A percentile compares a stretch with the other conserved stretches of the same genome.
Evolutionary conservation across 2,329 filamentous ascomycete genomes (phyloP).

Genomic region (Paraphaeosphaeria sporulosa): DNA sequence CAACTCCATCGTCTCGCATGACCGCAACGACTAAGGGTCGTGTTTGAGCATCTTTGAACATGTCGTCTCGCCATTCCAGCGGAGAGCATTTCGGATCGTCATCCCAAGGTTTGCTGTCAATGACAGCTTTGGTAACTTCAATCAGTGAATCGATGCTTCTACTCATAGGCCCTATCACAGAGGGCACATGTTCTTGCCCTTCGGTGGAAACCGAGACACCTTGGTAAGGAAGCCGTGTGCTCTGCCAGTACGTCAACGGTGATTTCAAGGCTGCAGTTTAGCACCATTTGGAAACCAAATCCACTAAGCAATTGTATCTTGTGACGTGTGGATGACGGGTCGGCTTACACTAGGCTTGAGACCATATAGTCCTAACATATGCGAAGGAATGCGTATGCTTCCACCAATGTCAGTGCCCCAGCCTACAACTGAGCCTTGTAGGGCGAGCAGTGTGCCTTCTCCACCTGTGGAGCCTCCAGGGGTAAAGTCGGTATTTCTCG

Average conservation of each 20-base stretch:
- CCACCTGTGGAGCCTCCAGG: constrained; percentile 67
- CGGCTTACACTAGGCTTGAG: constrained; percentile 55
- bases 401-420: constrained; percentile 68
- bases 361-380: constrained; percentile 66
- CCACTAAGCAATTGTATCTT: not conserved
- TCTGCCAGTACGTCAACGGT: constrained; percentile 49
- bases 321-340: not conserved
- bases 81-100: constrained; percentile 62
- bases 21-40: constrained; percentile 60
- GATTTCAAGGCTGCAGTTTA: not conserved
- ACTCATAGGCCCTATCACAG: constrained; percentile 67
- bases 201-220: constrained; percentile 68
- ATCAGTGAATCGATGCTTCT: constrained; percentile 60
- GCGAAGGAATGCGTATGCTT: constrained; percentile 66
- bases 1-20: constrained; percentile 62
- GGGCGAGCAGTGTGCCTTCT: constrained; percentile 64
- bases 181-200: constrained; percentile 70
- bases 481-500: constrained; percentile 62
- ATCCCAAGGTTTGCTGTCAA: constrained; percentile 60
- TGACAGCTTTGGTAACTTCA: constrained; percentile 58
- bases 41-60: constrained; percentile 52
- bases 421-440: constrained; percentile 62
- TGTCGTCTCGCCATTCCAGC: constrained; percentile 61
- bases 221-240: constrained; percentile 63
- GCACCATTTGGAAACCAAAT: constrained; percentile 51